These are phyloP conservation scores for Exobasidium rhododendri DNA, from an alignment of 1,284 basidiomycete species.

Conservation along the genomic window DNA sequence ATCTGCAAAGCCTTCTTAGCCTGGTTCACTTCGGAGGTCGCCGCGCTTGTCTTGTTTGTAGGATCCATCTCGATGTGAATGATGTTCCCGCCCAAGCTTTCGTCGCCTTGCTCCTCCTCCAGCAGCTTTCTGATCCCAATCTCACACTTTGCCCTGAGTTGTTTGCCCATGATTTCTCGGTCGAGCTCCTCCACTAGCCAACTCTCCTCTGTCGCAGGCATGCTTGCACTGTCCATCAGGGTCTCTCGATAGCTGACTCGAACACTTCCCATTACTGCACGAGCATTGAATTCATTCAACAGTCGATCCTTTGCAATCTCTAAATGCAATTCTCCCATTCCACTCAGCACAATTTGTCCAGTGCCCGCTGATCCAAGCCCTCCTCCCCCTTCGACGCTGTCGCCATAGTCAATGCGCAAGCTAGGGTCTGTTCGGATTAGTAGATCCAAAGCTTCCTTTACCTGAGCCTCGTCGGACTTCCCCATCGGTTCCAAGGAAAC, in stretches of 20 bases:
- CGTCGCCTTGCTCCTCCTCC: conserved; percentile 25
- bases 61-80: conserved; percentile 26
- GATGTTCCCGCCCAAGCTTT: conserved; percentile 32
- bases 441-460: conserved; percentile 70
- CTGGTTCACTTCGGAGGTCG: conserved; percentile 15
- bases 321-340: conserved; percentile 77
- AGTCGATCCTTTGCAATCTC: conserved; percentile 80
- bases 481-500: conserved; percentile 48
- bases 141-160: conserved; percentile 29
- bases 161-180: conserved; percentile 42
- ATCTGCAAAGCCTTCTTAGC: conserved; percentile 22
- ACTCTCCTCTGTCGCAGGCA: neutral
- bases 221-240: conserved; percentile 42
- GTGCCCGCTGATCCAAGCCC: conserved; percentile 57
- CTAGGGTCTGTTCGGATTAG: conserved; percentile 82
- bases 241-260: conserved; percentile 77
- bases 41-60: neutral
- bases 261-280: conserved; percentile 72
- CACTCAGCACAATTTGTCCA: conserved; percentile 77
- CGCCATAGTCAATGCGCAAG: conserved; percentile 64
- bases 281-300: conserved; percentile 72
- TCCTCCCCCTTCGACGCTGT: conserved; percentile 18
- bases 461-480: conserved; percentile 65
- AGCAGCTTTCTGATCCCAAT: conserved; percentile 26
- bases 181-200: conserved; percentile 30